Base-by-base conservation (phyloP, 2,329 filamentous ascomycete genomes). In the Ophiocordyceps camponoti-floridani region DNA sequence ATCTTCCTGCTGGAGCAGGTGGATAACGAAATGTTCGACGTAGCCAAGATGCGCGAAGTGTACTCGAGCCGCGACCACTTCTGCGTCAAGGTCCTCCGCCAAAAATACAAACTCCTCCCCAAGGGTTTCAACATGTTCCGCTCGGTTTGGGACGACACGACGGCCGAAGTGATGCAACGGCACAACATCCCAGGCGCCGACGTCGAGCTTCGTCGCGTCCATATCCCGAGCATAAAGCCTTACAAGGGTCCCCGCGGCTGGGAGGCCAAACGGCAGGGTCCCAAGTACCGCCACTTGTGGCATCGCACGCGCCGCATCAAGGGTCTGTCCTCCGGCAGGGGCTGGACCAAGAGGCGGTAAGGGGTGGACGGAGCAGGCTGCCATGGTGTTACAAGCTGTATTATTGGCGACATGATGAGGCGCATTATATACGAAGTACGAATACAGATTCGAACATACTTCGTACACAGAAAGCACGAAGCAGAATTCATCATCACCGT, bases 91-190 rank as follows among this genome's bases (percentile, higher is more conserved):
- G 77, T 75, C 49, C 82, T 93, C 60, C 73, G 80, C 51, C 73
- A 79, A 23, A 23, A 5, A 23, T 23, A 3, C 58, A 79, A 78
- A 58, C 76, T 84, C 58, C 63, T 67, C 47, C 67, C 91, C 48
- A 72, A 68, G 47, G 88, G 88, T 40, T 83, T 86, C 54, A 84
- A 79, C 58, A 67, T 98, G 54, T 98, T 96, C 78, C 79, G 91
- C 52, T 81, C 78, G 48, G 67, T 82, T 51, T 96, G 88, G 85
- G 91, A 98, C 61, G 84, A 91, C 47, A 77, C 75, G 54, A 98
- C 84, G 44, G 78, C 76, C n/a, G 78, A 69, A 43, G 85, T 98
- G 50, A 95, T 98, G 89, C 69, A 77, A 57, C 75, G 84, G 54
- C 75, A 83, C 53, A 77, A 75, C 48, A 70, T 93, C 49, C 72